A percentile compares a stretch with the other conserved stretches of the same genome.
Evolutionary conservation across 257 asterid species (phyloP).

Genomic region (Salvia miltiorrhiza): DNA sequence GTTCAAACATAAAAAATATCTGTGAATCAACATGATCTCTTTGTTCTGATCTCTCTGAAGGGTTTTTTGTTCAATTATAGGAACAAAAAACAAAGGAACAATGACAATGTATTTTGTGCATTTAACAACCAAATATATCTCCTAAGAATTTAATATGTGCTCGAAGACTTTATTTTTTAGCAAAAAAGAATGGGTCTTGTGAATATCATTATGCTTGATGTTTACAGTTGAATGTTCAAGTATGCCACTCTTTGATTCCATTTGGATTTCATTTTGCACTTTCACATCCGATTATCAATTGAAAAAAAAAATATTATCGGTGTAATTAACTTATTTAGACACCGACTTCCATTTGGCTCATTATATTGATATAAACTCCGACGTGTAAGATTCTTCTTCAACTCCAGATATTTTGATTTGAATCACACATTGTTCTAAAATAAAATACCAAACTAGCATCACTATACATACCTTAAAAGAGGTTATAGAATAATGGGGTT

Average conservation of each 20-base stretch:
- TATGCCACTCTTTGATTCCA: background rate
- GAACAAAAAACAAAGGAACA: background rate
- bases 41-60: background rate
- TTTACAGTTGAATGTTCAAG: background rate
- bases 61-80: conserved; percentile 4
- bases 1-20: background rate
- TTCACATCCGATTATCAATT: background rate
- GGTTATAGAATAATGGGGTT: no score
- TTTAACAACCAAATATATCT: background rate
- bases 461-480: no score
- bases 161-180: background rate
- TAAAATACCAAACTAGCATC: no score
- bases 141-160: background rate
- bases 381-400: no score
- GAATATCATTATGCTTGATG: conserved; percentile 3
- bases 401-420: no score
- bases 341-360: no score
- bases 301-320: background rate
- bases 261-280: conserved; percentile 4
- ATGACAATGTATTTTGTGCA: conserved; percentile 9
- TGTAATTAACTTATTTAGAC: background rate
- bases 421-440: no score
- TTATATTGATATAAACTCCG: no score
- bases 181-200: background rate
- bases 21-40: background rate